These are phyloP conservation scores for Tinospora cordifolia DNA, from an alignment of 164 flowering plant genomes.

Conservation along the genomic window DNA sequence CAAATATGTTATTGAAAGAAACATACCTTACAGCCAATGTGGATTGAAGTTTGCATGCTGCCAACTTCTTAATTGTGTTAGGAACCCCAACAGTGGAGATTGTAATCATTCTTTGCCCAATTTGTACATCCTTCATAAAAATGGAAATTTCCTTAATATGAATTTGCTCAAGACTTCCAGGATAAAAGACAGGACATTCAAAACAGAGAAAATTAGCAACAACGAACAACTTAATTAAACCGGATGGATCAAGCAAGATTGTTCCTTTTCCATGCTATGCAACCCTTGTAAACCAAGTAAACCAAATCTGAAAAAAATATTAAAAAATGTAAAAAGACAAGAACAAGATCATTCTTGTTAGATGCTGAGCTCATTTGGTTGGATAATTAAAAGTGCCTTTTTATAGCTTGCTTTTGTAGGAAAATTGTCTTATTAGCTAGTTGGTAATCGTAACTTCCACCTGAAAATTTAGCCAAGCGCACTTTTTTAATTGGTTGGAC, in stretches of 20 bases:
- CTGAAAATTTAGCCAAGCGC: too few relatives aligned
- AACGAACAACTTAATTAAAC: background rate
- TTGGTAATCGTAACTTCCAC: too few relatives aligned
- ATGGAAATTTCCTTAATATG: background rate
- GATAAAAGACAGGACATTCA: background rate
- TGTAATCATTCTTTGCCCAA: slow-evolving; percentile 99
- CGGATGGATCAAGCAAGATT: background rate
- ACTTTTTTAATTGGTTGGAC: too few relatives aligned
- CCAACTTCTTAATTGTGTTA: slow-evolving; percentile 81
- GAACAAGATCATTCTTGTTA: too few relatives aligned
- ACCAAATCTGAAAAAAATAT: background rate
- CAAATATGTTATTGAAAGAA: background rate
- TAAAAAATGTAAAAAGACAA: background rate
- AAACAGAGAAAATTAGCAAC: background rate
- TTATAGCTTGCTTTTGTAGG: too few relatives aligned
- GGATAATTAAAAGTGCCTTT: too few relatives aligned
- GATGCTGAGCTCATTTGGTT: too few relatives aligned
- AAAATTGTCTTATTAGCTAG: too few relatives aligned
- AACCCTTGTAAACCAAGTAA: background rate
- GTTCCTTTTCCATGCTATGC: background rate
- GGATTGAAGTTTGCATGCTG: slow-evolving; percentile 89
- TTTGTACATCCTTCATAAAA: slow-evolving; percentile 63
- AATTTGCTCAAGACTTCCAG: too few relatives aligned
- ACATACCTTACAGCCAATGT: slow-evolving; percentile 90
- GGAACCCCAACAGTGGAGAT: slow-evolving; percentile 99